These are phyloP conservation scores for Striga hermonthica DNA, from an alignment of 305 asterid species.

Conservation along the genomic window DNA sequence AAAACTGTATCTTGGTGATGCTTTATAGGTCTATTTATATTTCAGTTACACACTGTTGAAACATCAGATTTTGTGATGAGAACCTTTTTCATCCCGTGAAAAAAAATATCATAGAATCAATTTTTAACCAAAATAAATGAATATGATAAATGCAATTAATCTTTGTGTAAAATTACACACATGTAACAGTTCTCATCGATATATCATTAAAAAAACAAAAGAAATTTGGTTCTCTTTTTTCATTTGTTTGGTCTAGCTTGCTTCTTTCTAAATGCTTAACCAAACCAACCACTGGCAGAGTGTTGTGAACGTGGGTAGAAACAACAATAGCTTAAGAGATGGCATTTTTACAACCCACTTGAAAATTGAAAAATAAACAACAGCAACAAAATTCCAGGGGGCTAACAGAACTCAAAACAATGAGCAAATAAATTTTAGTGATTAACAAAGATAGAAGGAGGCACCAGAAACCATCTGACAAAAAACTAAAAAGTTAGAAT, in stretches of 20 bases:
- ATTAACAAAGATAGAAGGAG: not conserved
- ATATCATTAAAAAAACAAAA: not conserved
- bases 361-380: not conserved
- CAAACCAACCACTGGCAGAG: constrained; percentile 3
- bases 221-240: not conserved
- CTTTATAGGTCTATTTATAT: not conserved
- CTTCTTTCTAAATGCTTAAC: not conserved
- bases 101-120: not conserved
- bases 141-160: constrained; percentile 1
- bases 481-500: not conserved
- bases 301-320: constrained; percentile 9
- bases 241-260: not conserved
- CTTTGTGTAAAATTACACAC: not conserved
- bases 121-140: not conserved
- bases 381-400: not conserved
- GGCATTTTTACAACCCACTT: not conserved
- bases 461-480: not conserved
- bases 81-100: constrained; percentile 2
- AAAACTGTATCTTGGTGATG: constrained; percentile 1
- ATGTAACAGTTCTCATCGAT: not conserved
- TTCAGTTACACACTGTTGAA: constrained; percentile 4
- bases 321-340: constrained; percentile 10
- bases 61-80: constrained; percentile 4
- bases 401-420: not conserved
- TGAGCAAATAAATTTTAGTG: not conserved